phyloP scores from a whole-genome alignment of 192 early-diverging fungal species.

The Coemansia erecta region DNA sequence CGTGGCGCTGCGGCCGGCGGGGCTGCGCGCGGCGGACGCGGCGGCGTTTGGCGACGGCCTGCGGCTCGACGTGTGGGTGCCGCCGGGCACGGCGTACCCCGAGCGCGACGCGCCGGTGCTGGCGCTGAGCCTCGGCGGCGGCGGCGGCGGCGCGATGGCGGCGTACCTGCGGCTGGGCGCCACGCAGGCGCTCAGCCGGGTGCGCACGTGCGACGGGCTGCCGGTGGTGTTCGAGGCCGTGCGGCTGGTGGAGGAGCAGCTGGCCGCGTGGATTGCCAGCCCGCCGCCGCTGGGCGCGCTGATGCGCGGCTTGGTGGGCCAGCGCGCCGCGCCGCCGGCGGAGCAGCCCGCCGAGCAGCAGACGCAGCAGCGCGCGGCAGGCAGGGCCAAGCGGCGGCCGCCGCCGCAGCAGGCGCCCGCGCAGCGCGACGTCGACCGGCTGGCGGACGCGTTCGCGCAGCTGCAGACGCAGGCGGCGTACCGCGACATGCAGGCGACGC shows the following conservation, averaged over 20 bases:
- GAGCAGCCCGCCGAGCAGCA: constrained; percentile 9
- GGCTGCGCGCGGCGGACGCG: not conserved
- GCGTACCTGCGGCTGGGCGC: constrained; percentile 67
- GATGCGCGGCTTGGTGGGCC: constrained; percentile 24
- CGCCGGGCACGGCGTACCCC: constrained; percentile 63
- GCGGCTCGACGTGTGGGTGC: constrained; percentile 64
- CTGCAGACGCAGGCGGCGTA: constrained; percentile 12
- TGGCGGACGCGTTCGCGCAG: constrained; percentile 18
- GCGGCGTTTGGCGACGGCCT: constrained; percentile 15
- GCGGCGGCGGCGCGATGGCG: constrained; percentile 62
- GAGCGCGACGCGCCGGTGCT: constrained; percentile 58
- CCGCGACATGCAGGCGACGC: constrained; percentile 22
- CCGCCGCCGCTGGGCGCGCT: constrained; percentile 33
- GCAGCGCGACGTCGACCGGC: constrained; percentile 3
- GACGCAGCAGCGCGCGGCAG: too few species aligned
- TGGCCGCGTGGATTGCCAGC: constrained; percentile 26
- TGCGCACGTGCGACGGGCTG: constrained; percentile 16
- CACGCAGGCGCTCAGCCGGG: constrained; percentile 48
- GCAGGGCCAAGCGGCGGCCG: not conserved
- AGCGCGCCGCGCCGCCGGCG: not conserved
- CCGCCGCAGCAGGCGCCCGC: not conserved
- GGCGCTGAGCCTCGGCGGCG: constrained; percentile 62
- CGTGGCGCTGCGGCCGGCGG: constrained; percentile 14
- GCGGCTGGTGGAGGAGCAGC: constrained; percentile 55
- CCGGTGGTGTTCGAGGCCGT: constrained; percentile 62